Evolutionary conservation across 164 flowering plant species (phyloP), one percentile per base, ranked within the genome.

Genomic region (Aristolochia fimbriata): DNA sequence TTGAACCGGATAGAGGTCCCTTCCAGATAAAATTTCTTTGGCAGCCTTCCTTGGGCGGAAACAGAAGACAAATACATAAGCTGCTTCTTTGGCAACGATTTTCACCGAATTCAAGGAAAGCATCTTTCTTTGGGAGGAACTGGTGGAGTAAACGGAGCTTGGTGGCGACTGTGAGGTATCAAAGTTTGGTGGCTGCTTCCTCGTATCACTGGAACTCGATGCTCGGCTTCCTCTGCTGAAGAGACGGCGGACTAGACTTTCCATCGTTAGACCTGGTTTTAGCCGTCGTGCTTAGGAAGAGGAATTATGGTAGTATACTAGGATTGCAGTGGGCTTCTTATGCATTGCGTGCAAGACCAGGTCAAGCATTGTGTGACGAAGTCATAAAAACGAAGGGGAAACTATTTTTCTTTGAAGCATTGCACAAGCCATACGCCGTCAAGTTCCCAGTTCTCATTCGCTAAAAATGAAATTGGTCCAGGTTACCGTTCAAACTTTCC

Each of bases 81-180:
- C 61, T 19, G 71, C 33, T 59, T 57, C 71, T 58, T 57, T 76
- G 55, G 63, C 72, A 3, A 69, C 73, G 51, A 49, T 43, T 64
- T 48, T 72, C 57, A 78, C n/a, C 9, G 15, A 71, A 10, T 45
- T 51, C 22, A 57, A 33, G 48, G 47, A 51, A 24, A 66, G 33
- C 3, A 6, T 41, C 49, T 51, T 17, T 17, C 73, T 69, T 43
- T 33, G 56, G 37, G 61, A 41, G 54, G 45, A 1, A 59, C 51
- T 67, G 43, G 25, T 55, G 21, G 45, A 53, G 37, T 6, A 16
- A 9, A 6, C 37, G 55, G 16, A 12, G 52, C 41, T 13, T 15
- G 25, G 2, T n/a, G 60, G 37, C 27, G 56, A n/a, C 17, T 43
- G 47, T 33, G 61, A 43, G n/a, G 41, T 20, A 47, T 19, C 19